Evolutionary conservation across 2,329 filamentous ascomycete genomes (phyloP).

Genomic region (Pseudogymnoascus sp.): DNA sequence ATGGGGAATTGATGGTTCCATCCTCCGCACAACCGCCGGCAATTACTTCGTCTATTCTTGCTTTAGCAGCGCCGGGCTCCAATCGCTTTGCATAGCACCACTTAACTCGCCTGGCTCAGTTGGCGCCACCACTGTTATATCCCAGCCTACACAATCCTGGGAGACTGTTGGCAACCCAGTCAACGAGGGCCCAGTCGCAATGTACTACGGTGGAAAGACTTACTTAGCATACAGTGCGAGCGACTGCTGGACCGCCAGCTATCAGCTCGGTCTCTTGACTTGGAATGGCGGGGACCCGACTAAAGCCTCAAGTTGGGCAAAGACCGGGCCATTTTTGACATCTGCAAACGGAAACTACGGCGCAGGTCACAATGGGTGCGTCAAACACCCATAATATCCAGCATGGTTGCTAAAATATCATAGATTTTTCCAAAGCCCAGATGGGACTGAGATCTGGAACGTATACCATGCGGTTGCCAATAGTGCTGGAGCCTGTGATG

Average conservation of each 20-base stretch:
- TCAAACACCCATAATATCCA: background rate
- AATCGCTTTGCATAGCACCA: slow-evolving; percentile 34
- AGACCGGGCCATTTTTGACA: slow-evolving; percentile 43
- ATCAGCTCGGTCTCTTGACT: slow-evolving; percentile 44
- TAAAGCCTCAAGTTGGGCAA: slow-evolving; percentile 38
- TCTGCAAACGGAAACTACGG: slow-evolving; percentile 49
- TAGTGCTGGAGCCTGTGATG: slow-evolving; percentile 42
- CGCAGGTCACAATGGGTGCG: slow-evolving; percentile 34
- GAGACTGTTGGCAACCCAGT: slow-evolving; percentile 42
- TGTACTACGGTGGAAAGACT: slow-evolving; percentile 45
- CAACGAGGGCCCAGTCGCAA: slow-evolving; percentile 45
- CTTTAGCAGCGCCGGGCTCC: slow-evolving; percentile 34
- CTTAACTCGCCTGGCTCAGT: slow-evolving; percentile 34
- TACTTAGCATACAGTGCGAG: slow-evolving; percentile 47
- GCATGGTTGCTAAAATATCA: background rate
- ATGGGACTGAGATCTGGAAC: slow-evolving; percentile 46
- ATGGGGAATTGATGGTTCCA: slow-evolving; percentile 47
- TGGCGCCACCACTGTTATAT: slow-evolving; percentile 40
- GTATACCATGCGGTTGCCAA: slow-evolving; percentile 47
- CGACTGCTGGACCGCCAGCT: slow-evolving; percentile 47
- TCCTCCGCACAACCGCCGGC: slow-evolving; percentile 39
- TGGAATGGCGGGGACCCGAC: slow-evolving; percentile 44
- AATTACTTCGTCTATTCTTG: slow-evolving; percentile 50
- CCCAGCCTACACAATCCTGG: slow-evolving; percentile 42
- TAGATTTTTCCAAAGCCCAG: slow-evolving; percentile 49